Percentiles rank a stretch among this genome's conserved stretches.
phyloP scores from a whole-genome alignment of 1,139 yeast species.

The Protomyces inundatus region DNA sequence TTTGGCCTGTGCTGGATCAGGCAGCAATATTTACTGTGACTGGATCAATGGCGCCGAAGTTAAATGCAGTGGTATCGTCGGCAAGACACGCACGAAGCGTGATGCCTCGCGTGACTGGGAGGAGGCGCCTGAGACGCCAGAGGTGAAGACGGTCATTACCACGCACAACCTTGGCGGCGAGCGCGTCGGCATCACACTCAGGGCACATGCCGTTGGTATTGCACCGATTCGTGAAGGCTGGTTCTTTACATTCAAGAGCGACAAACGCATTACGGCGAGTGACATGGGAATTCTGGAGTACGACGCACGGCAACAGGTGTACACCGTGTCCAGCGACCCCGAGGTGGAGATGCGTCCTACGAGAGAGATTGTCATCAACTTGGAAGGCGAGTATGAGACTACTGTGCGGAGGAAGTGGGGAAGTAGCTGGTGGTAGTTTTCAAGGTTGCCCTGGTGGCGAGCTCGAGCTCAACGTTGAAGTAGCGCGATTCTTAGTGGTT shows the following conservation, averaged over 20 bases:
- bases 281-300: conserved; percentile 9
- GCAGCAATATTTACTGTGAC: conserved; percentile 29
- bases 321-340: conserved; percentile 19
- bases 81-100: conserved; percentile 14
- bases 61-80: conserved; percentile 6
- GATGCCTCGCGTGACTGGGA: neutral
- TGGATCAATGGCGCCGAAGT: conserved; percentile 30
- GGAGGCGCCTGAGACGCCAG: neutral
- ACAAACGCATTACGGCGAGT: conserved; percentile 7
- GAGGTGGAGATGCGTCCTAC: neutral
- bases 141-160: conserved; percentile 24
- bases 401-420: neutral
- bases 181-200: conserved; percentile 28
- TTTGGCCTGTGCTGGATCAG: conserved; percentile 46
- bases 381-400: conserved; percentile 6
- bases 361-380: conserved; percentile 2
- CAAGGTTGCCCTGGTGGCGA: too few relatives aligned
- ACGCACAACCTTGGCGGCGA: conserved; percentile 27
- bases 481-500: too few relatives aligned
- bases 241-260: conserved; percentile 28
- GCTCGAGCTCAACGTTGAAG: too few relatives aligned
- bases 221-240: conserved; percentile 30
- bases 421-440: neutral
- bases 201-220: conserved; percentile 30
- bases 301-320: conserved; percentile 3